Base-by-base conservation (phyloP, 345 rosid genomes). In the Acer saccharum region DNA sequence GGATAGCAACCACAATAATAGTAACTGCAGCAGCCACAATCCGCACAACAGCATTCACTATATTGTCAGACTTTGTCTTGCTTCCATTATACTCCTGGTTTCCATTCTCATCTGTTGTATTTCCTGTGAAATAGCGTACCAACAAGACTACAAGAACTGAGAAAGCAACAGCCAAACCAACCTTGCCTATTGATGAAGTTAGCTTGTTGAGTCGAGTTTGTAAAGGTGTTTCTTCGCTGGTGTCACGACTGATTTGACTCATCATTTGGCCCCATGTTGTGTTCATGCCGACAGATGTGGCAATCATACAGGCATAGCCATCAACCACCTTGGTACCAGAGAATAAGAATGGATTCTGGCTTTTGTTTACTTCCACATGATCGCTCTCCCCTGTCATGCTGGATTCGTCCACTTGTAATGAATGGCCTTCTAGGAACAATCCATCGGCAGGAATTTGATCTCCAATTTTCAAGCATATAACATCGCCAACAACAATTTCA, bases 21-120 rank as follows among this genome's bases (percentile, higher is more conserved):
- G 90, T 85, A 13, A 85, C 85, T 1, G 87, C 89, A 6, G 83
- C 79, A 0, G 90, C 86, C 8, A 88, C 78, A 27, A 82, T 84
- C 23, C 73, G 79, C 32, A 88, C 85, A 0, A 88, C 79, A 0
- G 79, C 76, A 20, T 82, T 65, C 20, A 84, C 55, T 29, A 80
- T 74, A 21, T 82, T 80, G 63, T 65, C 81, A 0, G 71, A 1
- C 25, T 76, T 79, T 12, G 89, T 82, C 55, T 60, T 64, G 39
- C 86, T 65, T 5, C 79, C 35, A 4, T 60, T 50, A 69, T 70
- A 84, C 43, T 77, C 85, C 35, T 18, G 60, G 6, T 73, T 70
- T 25, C 86, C 82, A 41, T 72, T 81, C 25, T 78, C 86, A 25
- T 87, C 87, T 29, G 69, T 39, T 0, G 87, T 82, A 29, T 81